A percentile compares a stretch with the other conserved stretches of the same genome.
Conservation (phyloP, 495 filamentous ascomycete species). For the Aspergillus sparsus region DNA sequence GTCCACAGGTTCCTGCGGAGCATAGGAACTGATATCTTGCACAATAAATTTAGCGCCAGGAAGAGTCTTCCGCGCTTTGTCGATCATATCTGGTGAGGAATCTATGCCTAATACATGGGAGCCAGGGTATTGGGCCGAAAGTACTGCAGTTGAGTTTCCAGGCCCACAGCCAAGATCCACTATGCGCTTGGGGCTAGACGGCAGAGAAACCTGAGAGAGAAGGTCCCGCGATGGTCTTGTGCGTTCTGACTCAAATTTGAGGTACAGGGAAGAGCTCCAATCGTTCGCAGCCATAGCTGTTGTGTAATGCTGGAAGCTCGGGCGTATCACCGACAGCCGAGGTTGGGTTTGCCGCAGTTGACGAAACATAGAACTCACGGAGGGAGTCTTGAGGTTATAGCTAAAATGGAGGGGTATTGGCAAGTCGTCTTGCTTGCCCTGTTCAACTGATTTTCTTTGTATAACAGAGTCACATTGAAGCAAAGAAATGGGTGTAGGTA, state of each 20-base stretch:
- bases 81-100: slow-evolving; percentile 54
- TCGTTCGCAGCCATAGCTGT: slow-evolving; percentile 35
- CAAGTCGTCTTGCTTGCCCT: too few relatives aligned
- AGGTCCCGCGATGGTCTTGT: slow-evolving; percentile 50
- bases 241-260: slow-evolving; percentile 50
- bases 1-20: slow-evolving; percentile 35
- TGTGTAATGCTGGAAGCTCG: neutral
- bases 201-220: slow-evolving; percentile 37
- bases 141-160: slow-evolving; percentile 51
- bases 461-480: too few relatives aligned
- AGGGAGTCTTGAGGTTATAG: neutral
- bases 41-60: slow-evolving; percentile 37
- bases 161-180: slow-evolving; percentile 60
- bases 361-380: neutral
- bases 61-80: slow-evolving; percentile 39
- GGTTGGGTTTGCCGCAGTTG: neutral
- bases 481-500: too few relatives aligned
- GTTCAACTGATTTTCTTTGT: neutral
- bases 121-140: slow-evolving; percentile 45
- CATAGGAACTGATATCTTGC: slow-evolving; percentile 42
- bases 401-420: neutral
- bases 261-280: slow-evolving; percentile 52
- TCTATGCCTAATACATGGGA: slow-evolving; percentile 54
- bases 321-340: neutral
- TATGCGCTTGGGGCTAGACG: slow-evolving; percentile 36